Evolutionary conservation across 176 grass and related monocot species (phyloP).

Genomic region (Oryza rufipogon): DNA sequence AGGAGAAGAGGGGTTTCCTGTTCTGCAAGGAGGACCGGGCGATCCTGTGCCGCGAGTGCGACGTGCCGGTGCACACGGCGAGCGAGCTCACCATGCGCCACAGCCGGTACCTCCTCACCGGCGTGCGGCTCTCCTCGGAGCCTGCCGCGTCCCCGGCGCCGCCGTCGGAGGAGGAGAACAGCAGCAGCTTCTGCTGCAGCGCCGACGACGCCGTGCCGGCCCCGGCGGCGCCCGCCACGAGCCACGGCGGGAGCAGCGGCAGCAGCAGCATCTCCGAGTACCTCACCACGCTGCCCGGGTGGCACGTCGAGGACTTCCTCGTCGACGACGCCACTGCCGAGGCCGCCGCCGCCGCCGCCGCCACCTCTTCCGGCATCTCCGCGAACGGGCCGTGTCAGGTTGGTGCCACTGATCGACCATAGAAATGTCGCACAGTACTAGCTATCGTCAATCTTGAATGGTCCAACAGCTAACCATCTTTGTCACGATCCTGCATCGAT

Average conservation of each 20-base stretch:
- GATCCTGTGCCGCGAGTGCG: constrained; percentile 94
- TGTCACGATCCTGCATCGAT: constrained; percentile 12
- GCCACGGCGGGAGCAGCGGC: constrained; percentile 46
- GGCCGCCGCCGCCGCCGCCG: neutral
- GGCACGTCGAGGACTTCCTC: constrained; percentile 90
- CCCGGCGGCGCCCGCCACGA: constrained; percentile 8
- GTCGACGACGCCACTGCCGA: constrained; percentile 45
- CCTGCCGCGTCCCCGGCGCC: constrained; percentile 51
- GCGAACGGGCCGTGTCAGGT: constrained; percentile 56
- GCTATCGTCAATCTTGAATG: neutral
- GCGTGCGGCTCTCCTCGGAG: constrained; percentile 73
- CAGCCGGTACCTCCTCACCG: constrained; percentile 77
- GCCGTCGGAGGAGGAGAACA: constrained; percentile 36
- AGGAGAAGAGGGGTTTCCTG: constrained; percentile 85
- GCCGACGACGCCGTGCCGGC: constrained; percentile 18
- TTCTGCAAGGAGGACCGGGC: constrained; percentile 99
- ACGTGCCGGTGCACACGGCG: constrained; percentile 65
- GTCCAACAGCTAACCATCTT: neutral
- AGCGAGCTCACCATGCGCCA: constrained; percentile 81
- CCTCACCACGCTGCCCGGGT: constrained; percentile 84
- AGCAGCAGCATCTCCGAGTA: constrained; percentile 96
- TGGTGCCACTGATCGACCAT: neutral
- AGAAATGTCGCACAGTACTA: neutral
- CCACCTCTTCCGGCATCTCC: constrained; percentile 15
- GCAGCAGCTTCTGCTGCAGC: constrained; percentile 47